Percentiles rank a stretch among this genome's conserved stretches.
Conservation (phyloP, 768 basidiomycete species). For the Xanthoconium purpureum region DNA sequence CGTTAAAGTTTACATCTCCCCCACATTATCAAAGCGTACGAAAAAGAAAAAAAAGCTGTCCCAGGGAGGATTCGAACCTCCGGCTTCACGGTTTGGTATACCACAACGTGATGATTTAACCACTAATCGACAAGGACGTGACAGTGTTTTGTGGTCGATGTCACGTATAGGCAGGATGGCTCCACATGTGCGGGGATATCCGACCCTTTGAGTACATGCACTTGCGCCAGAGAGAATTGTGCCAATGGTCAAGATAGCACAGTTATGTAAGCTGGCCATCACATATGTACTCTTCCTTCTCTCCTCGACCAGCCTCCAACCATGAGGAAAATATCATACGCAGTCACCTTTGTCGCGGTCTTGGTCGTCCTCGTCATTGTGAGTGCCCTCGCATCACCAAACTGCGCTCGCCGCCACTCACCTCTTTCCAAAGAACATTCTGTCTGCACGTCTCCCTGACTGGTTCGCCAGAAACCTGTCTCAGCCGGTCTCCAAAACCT, state of each 20-base stretch:
- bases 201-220: too few relatives aligned
- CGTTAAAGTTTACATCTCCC: not conserved
- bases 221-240: conserved; percentile 16
- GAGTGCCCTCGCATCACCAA: conserved; percentile 21
- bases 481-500: conserved; percentile 16
- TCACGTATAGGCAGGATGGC: too few relatives aligned
- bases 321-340: conserved; percentile 73
- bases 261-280: conserved; percentile 3
- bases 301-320: conserved; percentile 1
- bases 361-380: conserved; percentile 50
- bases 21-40: not conserved
- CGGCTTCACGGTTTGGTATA: conserved; percentile 36
- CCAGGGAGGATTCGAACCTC: conserved; percentile 40
- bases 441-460: conserved; percentile 56
- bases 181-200: too few relatives aligned
- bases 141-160: not conserved
- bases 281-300: not conserved
- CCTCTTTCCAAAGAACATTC: conserved; percentile 44
- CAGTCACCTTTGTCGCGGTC: conserved; percentile 58
- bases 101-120: conserved; percentile 46
- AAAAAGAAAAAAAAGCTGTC: conserved; percentile 18
- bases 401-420: not conserved
- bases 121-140: conserved; percentile 43
- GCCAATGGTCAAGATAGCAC: conserved; percentile 17
- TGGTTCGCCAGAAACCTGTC: conserved; percentile 47